Evolutionary conservation across 345 rosid species (phyloP), one percentile per base, ranked within the genome.

Genomic region (Laguncularia racemosa): DNA sequence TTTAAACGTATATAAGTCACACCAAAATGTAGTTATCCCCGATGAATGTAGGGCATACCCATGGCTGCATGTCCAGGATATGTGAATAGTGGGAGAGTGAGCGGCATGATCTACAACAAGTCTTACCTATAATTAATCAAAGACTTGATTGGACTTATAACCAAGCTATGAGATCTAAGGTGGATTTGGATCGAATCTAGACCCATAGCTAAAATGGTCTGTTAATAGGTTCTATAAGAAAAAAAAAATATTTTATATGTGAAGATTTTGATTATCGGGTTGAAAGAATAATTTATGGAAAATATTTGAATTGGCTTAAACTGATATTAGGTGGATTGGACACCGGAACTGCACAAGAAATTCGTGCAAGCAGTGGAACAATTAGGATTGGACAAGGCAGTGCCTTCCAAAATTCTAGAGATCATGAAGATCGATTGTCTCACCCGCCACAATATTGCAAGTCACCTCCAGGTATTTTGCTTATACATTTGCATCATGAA

Each of bases 361-460:
- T 93, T 93, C 40, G 97, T 89, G 60, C 88, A 89, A 43, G 99
- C 99, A 49, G 97, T 93, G 81, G 97, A 93, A 73, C 91, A 85
- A 68, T 75, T 93, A 20, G 99, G 99, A 2, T 73, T 93, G 61
- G 99, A 93, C 61, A 87, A 89, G 86, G 99, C 99, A 17, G 97
- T 93, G 47, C 99, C 99, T 44, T 93, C 97, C 2, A 76, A 88
- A 65, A 93, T 93, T 60, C 73, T 93, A 67, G 96, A 93, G 76
- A 73, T 87, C 14, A 93, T 93, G 97, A 90, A 89, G 43, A 84
- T 84, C 46, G 81, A 84, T 44, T 75, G 91, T 72, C 95, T 93
- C 57, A 93, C 96, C 73, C 99, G 99, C 65, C 97, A 89, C 69
- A 89, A 93, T 67, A 79, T 93, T 12, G 99, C 97, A 17, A 93